Evolutionary conservation across 306 rosid genomes (phyloP).

Genomic region (Quillaja saponaria): DNA sequence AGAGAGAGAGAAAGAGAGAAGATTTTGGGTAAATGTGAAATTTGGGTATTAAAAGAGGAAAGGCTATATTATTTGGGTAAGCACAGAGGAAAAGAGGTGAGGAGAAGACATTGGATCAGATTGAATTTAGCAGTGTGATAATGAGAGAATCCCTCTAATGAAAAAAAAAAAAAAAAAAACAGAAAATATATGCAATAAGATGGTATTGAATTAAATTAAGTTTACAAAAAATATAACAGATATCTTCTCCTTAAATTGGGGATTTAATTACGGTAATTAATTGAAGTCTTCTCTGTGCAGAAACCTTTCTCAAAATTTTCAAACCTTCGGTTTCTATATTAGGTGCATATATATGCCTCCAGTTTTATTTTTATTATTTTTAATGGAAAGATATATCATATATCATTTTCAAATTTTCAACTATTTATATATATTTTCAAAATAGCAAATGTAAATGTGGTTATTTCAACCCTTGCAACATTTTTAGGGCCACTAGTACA

Average conservation of each 20-base stretch:
- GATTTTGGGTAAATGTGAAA: not conserved
- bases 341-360: too few relatives aligned
- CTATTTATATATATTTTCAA: too few relatives aligned
- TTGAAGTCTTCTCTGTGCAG: not conserved
- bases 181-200: conserved; percentile 1
- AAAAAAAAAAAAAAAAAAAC: too few relatives aligned
- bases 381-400: too few relatives aligned
- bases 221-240: conserved; percentile 28
- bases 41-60: not conserved
- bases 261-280: conserved; percentile 8
- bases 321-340: conserved; percentile 17
- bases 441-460: too few relatives aligned
- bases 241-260: conserved; percentile 10
- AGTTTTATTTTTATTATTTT: too few relatives aligned
- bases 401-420: too few relatives aligned
- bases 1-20: not conserved
- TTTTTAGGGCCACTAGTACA: too few relatives aligned
- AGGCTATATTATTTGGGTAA: not conserved
- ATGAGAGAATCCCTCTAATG: conserved; percentile 1
- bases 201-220: not conserved
- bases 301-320: not conserved
- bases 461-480: too few relatives aligned
- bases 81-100: not conserved
- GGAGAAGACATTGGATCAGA: not conserved
- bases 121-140: not conserved